A percentile compares a stretch with the other conserved stretches of the same genome.
phyloP scores from a whole-genome alignment of 2,329 filamentous ascomycete genomes.

The Ampelomyces quisqualis region DNA sequence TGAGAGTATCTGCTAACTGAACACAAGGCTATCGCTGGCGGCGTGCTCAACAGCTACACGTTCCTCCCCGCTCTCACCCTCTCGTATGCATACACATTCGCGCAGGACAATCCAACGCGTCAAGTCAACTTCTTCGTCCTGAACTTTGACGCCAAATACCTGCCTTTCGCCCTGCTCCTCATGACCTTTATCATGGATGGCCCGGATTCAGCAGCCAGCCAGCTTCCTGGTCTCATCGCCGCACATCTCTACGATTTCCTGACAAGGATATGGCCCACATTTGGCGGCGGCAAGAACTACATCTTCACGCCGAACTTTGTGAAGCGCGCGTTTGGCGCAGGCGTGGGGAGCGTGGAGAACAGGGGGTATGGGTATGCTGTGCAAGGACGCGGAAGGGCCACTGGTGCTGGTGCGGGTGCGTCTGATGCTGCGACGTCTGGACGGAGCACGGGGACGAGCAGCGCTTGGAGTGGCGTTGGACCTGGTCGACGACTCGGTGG shows the following conservation, averaged over 20 bases:
- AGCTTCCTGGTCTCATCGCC: slow-evolving; percentile 77
- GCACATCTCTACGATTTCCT: slow-evolving; percentile 92
- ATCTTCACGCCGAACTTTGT: slow-evolving; percentile 74
- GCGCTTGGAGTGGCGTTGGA: slow-evolving; percentile 26
- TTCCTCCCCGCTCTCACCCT: slow-evolving; percentile 66
- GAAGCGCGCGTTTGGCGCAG: slow-evolving; percentile 62
- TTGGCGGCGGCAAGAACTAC: slow-evolving; percentile 78
- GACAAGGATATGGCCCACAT: slow-evolving; percentile 82
- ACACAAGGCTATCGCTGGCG: slow-evolving; percentile 55
- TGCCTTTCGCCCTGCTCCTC: slow-evolving; percentile 78
- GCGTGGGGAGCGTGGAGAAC: slow-evolving; percentile 46
- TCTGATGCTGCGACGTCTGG: slow-evolving; percentile 19
- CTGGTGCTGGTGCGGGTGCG: slow-evolving; percentile 13
- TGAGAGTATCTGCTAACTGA: slow-evolving; percentile 32
- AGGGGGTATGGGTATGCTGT: slow-evolving; percentile 66
- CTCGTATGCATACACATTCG: slow-evolving; percentile 79
- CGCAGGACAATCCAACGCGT: slow-evolving; percentile 78
- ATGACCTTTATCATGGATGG: slow-evolving; percentile 70
- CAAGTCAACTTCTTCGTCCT: slow-evolving; percentile 80
- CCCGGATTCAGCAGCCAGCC: slow-evolving; percentile 57
- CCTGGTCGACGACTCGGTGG: slow-evolving; percentile 38
- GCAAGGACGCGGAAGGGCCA: slow-evolving; percentile 34
- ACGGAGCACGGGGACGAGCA: slow-evolving; percentile 30
- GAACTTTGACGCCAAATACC: slow-evolving; percentile 75
- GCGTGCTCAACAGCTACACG: slow-evolving; percentile 53